Evolutionary conservation across 257 asterid species (phyloP).

Genomic region (Solanum lignicaule): DNA sequence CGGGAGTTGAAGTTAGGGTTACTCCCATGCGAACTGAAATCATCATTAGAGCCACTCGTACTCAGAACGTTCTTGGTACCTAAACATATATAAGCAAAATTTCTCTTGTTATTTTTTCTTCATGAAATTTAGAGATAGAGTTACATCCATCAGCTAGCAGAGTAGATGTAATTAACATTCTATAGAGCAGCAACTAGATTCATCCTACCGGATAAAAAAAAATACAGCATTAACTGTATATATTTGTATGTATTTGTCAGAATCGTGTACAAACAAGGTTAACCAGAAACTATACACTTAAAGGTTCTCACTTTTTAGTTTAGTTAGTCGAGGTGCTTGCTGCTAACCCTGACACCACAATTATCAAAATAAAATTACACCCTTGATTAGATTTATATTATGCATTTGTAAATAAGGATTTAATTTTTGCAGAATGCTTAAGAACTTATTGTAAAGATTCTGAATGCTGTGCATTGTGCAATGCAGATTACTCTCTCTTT

Average conservation of each 20-base stretch:
- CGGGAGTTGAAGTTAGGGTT: conserved; percentile 56
- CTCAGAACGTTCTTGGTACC: conserved; percentile 49
- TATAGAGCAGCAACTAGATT: background rate
- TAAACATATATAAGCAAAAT: background rate
- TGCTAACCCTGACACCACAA: background rate
- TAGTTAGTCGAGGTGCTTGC: background rate
- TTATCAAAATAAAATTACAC: background rate
- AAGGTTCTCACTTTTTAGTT: too few species aligned
- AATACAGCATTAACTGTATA: background rate
- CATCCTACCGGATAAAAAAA: too few species aligned
- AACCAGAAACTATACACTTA: background rate
- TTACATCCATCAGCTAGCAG: background rate
- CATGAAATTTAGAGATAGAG: background rate
- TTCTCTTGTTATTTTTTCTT: background rate
- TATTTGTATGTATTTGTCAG: background rate
- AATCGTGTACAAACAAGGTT: background rate
- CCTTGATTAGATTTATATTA: background rate
- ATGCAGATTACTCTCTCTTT: background rate
- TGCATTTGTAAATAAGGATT: background rate
- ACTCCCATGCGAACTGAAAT: conserved; percentile 58
- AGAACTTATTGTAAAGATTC: background rate
- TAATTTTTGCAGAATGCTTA: background rate
- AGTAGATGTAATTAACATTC: background rate
- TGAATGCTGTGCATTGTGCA: background rate
- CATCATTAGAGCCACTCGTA: conserved; percentile 51